phyloP scores from a whole-genome alignment of 2,329 filamentous ascomycete genomes.

The Chaetoscypha palmicola region DNA sequence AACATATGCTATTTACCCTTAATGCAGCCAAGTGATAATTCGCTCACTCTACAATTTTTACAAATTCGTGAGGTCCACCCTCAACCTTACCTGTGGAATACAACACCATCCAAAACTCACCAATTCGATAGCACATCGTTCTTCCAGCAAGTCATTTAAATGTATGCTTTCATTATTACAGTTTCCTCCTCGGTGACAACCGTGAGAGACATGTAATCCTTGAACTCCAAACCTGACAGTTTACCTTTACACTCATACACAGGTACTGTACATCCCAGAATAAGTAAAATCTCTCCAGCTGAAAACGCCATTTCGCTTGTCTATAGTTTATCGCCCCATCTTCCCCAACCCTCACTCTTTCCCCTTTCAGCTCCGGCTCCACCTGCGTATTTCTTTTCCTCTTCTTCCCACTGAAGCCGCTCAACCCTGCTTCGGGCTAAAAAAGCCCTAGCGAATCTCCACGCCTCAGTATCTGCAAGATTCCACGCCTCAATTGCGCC shows the following conservation, averaged over 20 bases:
- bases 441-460: conserved; percentile 66
- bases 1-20: too few species aligned
- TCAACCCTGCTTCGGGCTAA: conserved; percentile 56
- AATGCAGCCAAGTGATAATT: too few species aligned
- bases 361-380: conserved; percentile 43
- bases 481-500: conserved; percentile 58
- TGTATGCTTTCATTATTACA: too few species aligned
- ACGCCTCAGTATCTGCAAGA: conserved; percentile 68
- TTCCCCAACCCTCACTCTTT: conserved; percentile 23
- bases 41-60: too few species aligned
- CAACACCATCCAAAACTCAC: too few species aligned
- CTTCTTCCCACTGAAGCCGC: conserved; percentile 60
- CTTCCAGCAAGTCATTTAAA: too few species aligned
- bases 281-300: too few species aligned
- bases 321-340: conserved; percentile 27
- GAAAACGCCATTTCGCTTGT: background rate
- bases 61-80: too few species aligned
- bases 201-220: background rate
- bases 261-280: conserved; percentile 2
- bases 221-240: background rate
- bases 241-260: conserved; percentile 1
- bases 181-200: background rate
- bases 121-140: too few species aligned
- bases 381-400: conserved; percentile 57
- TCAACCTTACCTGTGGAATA: background rate